Conservation (phyloP, 495 filamentous ascomycete genomes). For the Hapsidospora chrysogenum region DNA sequence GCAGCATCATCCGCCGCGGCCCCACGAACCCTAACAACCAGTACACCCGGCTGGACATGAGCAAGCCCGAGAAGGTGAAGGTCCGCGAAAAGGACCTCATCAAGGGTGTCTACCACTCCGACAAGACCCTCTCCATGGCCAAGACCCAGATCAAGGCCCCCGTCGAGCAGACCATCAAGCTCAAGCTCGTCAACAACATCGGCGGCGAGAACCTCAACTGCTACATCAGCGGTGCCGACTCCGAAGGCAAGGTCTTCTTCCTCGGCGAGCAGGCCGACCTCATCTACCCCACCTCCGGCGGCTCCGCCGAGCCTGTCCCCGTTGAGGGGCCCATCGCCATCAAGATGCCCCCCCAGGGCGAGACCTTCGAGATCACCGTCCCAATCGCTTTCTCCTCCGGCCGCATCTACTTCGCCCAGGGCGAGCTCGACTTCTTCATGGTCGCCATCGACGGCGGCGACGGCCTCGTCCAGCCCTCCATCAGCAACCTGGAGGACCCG, state of each 20-base stretch:
- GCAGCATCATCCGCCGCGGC: too few species aligned
- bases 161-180: too few species aligned
- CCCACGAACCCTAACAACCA: too few species aligned
- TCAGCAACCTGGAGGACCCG: constrained; percentile 24
- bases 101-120: too few species aligned
- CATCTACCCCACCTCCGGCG: constrained; percentile 15
- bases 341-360: constrained; percentile 13
- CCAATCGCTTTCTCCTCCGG: constrained; percentile 21
- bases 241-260: constrained; percentile 12
- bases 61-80: too few species aligned
- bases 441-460: constrained; percentile 12
- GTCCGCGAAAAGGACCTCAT: too few species aligned
- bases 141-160: too few species aligned
- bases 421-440: constrained; percentile 21
- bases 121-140: too few species aligned
- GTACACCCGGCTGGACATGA: too few species aligned
- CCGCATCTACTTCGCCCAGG: constrained; percentile 23
- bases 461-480: constrained; percentile 21
- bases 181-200: constrained; percentile 23
- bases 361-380: constrained; percentile 19
- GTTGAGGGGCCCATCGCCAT: constrained; percentile 15
- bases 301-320: constrained; percentile 9
- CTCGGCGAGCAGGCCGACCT: constrained; percentile 17
- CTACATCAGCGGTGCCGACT: constrained; percentile 20
- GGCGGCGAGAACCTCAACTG: constrained; percentile 15